These are phyloP conservation scores for Hirsutella rhossiliensis DNA, from an alignment of 2,329 filamentous ascomycete genomes.

Conservation along the genomic window DNA sequence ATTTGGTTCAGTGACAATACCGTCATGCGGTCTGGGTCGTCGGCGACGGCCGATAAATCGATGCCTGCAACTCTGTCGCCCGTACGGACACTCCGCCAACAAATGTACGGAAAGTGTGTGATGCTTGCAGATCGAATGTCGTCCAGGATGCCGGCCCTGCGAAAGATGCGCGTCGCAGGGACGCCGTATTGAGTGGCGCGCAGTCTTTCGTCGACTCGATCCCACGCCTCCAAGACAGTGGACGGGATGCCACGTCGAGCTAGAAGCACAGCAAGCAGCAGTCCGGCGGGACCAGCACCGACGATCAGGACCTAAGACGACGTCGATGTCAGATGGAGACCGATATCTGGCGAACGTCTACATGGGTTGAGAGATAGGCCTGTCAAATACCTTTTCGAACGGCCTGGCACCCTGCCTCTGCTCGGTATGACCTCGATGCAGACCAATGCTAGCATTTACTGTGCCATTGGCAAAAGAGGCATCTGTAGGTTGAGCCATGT, in stretches of 20 bases:
- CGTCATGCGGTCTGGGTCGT: constrained; percentile 19
- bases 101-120: constrained; percentile 8
- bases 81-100: constrained; percentile 11
- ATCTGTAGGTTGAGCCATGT: no score
- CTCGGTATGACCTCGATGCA: no score
- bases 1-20: constrained; percentile 31
- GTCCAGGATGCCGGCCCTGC: constrained; percentile 13
- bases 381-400: no score
- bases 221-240: constrained; percentile 14
- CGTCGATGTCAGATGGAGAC: no score
- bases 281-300: constrained; percentile 10
- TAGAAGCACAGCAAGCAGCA: constrained; percentile 11
- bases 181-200: constrained; percentile 18
- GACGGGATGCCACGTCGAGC: constrained; percentile 11
- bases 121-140: constrained; percentile 10
- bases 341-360: no score
- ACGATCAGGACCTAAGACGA: constrained; percentile 10
- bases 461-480: no score
- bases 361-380: no score
- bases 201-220: constrained; percentile 14
- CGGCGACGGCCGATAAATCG: constrained; percentile 9
- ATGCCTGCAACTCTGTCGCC: constrained; percentile 10
- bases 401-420: no score
- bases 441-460: no score
- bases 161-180: constrained; percentile 5